These are phyloP conservation scores for Huntiella omanensis DNA, from an alignment of 2,329 filamentous ascomycete species.

Conservation along the genomic window DNA sequence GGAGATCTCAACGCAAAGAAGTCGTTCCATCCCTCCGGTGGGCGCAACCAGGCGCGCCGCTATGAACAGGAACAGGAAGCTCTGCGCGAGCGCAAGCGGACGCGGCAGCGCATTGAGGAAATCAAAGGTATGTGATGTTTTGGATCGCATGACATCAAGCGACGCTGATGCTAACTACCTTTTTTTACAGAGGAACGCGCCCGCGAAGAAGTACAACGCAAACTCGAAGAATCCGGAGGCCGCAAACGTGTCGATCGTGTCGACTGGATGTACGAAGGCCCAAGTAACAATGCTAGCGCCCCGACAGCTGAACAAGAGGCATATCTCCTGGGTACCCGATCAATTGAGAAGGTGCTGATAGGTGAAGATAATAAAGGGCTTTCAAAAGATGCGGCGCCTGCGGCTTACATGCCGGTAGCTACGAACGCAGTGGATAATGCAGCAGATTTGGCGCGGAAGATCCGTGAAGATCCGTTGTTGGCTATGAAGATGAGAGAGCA, in stretches of 20 bases:
- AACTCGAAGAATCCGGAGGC: conserved; percentile 78
- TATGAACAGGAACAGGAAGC: conserved; percentile 87
- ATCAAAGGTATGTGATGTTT: conserved; percentile 33
- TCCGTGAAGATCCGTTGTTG: conserved; percentile 76
- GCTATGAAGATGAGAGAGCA: conserved; percentile 89
- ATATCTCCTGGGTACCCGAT: conserved; percentile 77
- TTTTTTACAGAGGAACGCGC: conserved; percentile 52
- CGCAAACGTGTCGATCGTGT: conserved; percentile 64
- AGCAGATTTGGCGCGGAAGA: conserved; percentile 67
- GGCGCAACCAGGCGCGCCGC: conserved; percentile 78
- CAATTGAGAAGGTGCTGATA: conserved; percentile 68
- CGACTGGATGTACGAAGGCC: conserved; percentile 96
- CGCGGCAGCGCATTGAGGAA: conserved; percentile 79
- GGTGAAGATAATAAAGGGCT: conserved; percentile 64
- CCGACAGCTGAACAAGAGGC: conserved; percentile 81
- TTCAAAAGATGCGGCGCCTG: conserved; percentile 51
- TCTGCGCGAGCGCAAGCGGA: conserved; percentile 84
- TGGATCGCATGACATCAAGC: not conserved
- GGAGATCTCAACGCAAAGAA: conserved; percentile 92
- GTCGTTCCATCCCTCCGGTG: conserved; percentile 80
- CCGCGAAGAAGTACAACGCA: conserved; percentile 74
- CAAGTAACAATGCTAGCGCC: conserved; percentile 55
- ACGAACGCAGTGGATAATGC: conserved; percentile 51
- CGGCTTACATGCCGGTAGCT: conserved; percentile 29
- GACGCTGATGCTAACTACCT: not conserved